A percentile compares a stretch with the other conserved stretches of the same genome.
These are phyloP conservation scores for Auriscalpium microsporum DNA, from an alignment of 768 basidiomycete species.

Conservation along the genomic window DNA sequence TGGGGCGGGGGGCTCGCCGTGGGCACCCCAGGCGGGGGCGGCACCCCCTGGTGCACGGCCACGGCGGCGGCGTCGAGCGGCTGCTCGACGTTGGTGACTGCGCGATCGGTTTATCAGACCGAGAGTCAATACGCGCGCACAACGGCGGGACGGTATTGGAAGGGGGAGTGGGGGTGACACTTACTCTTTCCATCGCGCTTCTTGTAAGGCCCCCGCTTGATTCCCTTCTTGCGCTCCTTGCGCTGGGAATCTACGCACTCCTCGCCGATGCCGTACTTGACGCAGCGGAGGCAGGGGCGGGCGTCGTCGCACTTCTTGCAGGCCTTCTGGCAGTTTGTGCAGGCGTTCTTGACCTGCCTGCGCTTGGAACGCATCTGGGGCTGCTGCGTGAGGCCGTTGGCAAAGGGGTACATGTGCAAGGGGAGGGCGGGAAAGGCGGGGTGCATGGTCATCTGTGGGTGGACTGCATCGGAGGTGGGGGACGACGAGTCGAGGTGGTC, in stretches of 20 bases:
- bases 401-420: constrained; percentile 67
- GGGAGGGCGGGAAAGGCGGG: constrained; percentile 45
- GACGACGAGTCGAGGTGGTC: constrained; percentile 17
- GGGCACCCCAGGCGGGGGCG: constrained; percentile 24
- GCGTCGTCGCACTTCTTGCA: constrained; percentile 92
- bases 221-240: constrained; percentile 86
- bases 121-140: constrained; percentile 15
- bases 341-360: constrained; percentile 85
- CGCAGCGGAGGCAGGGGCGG: constrained; percentile 86
- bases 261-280: constrained; percentile 82
- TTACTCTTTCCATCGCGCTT: constrained; percentile 88
- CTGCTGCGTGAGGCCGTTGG: constrained; percentile 37
- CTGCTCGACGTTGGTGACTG: constrained; percentile 44
- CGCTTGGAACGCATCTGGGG: constrained; percentile 64
- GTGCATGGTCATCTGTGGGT: constrained; percentile 44
- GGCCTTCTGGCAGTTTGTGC: constrained; percentile 84
- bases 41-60: constrained; percentile 16
- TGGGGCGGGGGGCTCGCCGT: constrained; percentile 35
- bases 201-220: constrained; percentile 88
- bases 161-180: constrained; percentile 17
- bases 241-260: constrained; percentile 86
- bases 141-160: constrained; percentile 6
- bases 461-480: constrained; percentile 23
- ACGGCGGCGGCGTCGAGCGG: constrained; percentile 33
- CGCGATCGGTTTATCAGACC: constrained; percentile 32